Percentiles rank a stretch among this genome's conserved stretches.
phyloP scores from a whole-genome alignment of 2,329 filamentous ascomycete species.

The Aciculosporium take region DNA sequence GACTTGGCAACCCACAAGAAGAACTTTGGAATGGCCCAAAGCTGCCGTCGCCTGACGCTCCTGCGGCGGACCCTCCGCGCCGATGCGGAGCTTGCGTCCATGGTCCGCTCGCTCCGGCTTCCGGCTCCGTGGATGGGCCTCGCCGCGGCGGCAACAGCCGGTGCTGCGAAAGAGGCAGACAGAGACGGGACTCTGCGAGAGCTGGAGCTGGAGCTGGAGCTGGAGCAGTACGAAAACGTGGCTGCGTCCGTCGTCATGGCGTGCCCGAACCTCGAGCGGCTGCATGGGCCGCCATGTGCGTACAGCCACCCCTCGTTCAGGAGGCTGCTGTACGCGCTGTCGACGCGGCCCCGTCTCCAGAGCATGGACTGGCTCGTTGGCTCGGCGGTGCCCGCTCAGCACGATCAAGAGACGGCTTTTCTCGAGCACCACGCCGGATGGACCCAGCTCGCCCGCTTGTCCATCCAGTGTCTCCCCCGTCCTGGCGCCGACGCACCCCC shows the following conservation, averaged over 20 bases:
- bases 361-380: slow-evolving; percentile 47
- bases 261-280: slow-evolving; percentile 47
- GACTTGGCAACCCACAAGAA: slow-evolving; percentile 43
- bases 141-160: slow-evolving; percentile 12
- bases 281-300: slow-evolving; percentile 37
- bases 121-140: slow-evolving; percentile 29
- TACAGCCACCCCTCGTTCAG: slow-evolving; percentile 44
- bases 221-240: slow-evolving; percentile 40
- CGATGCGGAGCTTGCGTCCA: slow-evolving; percentile 35
- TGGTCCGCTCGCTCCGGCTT: slow-evolving; percentile 44
- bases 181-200: no score
- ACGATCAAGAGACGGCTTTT: slow-evolving; percentile 28
- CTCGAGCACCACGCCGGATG: slow-evolving; percentile 39
- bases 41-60: slow-evolving; percentile 39
- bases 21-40: slow-evolving; percentile 38
- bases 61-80: slow-evolving; percentile 43
- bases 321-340: slow-evolving; percentile 43
- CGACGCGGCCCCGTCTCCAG: slow-evolving; percentile 38
- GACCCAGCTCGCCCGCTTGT: slow-evolving; percentile 39
- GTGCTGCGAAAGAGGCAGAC: slow-evolving; percentile 14
- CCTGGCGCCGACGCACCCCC: slow-evolving; percentile 36
- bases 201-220: no score
- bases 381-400: slow-evolving; percentile 9
- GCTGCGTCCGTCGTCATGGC: slow-evolving; percentile 49
- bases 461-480: slow-evolving; percentile 43